Evolutionary conservation across 1,284 basidiomycete genomes (phyloP), one percentile per base, ranked within the genome.

Genomic region (Cryptococcus neoformans): DNA sequence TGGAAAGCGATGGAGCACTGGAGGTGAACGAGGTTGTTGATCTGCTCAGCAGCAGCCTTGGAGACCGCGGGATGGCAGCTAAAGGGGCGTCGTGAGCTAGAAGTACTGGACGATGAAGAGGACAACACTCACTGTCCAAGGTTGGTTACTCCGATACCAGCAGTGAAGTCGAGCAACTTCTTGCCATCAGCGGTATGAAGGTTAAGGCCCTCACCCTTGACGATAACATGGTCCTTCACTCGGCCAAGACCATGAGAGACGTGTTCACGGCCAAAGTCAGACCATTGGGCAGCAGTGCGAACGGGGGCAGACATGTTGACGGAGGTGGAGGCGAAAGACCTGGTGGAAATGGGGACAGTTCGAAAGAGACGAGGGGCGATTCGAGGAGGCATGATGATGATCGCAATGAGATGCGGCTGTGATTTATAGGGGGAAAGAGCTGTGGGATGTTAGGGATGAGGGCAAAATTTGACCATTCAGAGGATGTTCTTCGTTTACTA

Each of bases 41-140:
- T 89, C 75, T 95, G 92, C 41, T 88, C 84, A 14, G 89, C 89
- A 1, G 91, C 92, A 10, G 91, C 91, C 63, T 85, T 82, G 75
- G 89, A 91, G 62, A 95, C 84, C 70, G 84, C 85, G 0, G 90
- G 90, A 75, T 95, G 90, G 67, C 87, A 92, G 73, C 65, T 68
- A 57, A 14, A 12, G 9, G 38, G 14, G 44, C 3, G 12, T 28
- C n/a, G 28, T 38, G 17, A 47, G 16, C 11, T 44, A 14, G 39
- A 17, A 16, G 44, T 6, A 12, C 46, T 36, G 9, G 6, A 40
- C 28, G 21, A 35, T 21, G 41, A 9, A 35, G 47, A 12, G 17
- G 44, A n/a, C 1, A 12, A 34, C 11, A 65, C 68, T 64, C 56
- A 69, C 68, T 70, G 68, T 56, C 68, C 68, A 12, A 70, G 63